Evolutionary conservation across 345 rosid genomes (phyloP).

Genomic region (Odontarrhena argentea): DNA sequence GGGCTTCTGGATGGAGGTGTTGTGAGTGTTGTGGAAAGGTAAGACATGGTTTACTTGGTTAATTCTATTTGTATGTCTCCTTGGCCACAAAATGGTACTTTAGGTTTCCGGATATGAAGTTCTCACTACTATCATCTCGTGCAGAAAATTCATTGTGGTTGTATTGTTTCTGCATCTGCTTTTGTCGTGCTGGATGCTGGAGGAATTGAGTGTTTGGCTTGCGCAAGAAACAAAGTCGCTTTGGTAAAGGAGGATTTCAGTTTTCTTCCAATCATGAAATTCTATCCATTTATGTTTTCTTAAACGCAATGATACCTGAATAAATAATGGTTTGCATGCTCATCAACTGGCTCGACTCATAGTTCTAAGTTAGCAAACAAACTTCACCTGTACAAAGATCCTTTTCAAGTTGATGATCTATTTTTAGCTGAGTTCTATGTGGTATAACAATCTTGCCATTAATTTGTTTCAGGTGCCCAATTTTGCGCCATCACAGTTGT

Average conservation of each 20-base stretch:
- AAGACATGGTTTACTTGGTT: constrained; percentile 32
- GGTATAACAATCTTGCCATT: constrained; percentile 29
- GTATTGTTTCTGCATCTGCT: constrained; percentile 68
- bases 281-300: background rate
- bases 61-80: background rate
- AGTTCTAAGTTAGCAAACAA: constrained; percentile 17
- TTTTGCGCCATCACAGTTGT: constrained; percentile 50
- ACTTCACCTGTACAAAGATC: constrained; percentile 21
- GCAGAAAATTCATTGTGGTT: constrained; percentile 95
- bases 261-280: constrained; percentile 19
- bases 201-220: constrained; percentile 80
- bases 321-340: constrained; percentile 18
- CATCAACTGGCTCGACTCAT: constrained; percentile 10
- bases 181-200: constrained; percentile 83
- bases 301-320: constrained; percentile 6
- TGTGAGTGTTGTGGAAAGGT: constrained; percentile 97
- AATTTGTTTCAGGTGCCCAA: constrained; percentile 58
- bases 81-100: constrained; percentile 17
- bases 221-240: constrained; percentile 64
- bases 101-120: constrained; percentile 17
- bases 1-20: constrained; percentile 84
- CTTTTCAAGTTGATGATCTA: constrained; percentile 17
- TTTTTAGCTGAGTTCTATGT: constrained; percentile 8
- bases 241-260: constrained; percentile 54
- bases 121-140: constrained; percentile 35